Percentiles rank a stretch among this genome's conserved stretches.
phyloP scores from a whole-genome alignment of 352 stramenopile species.

The Nothophytophthora sp. region DNA sequence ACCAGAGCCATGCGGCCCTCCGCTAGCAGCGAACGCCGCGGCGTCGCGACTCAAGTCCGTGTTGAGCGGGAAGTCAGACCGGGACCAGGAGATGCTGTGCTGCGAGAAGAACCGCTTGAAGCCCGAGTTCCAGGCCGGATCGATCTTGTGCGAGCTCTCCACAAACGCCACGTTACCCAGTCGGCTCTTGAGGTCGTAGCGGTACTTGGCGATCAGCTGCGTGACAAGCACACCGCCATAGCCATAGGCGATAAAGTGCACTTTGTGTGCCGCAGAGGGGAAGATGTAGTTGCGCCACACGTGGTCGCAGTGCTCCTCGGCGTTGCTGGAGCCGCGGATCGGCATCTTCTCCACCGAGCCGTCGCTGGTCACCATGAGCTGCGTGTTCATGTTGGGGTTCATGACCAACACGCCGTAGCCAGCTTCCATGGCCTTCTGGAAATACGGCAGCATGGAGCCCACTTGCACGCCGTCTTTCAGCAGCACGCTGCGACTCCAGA shows the following conservation, averaged over 20 bases:
- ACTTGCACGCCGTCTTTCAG: conserved; percentile 78
- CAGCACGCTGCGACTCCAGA: conserved; percentile 78
- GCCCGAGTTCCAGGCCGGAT: conserved; percentile 58
- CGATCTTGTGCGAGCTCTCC: conserved; percentile 61
- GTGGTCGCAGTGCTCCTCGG: conserved; percentile 74
- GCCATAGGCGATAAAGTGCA: conserved; percentile 71
- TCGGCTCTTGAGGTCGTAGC: conserved; percentile 52
- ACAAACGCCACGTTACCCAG: conserved; percentile 71
- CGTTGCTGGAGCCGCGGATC: conserved; percentile 59
- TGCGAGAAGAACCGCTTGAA: conserved; percentile 86
- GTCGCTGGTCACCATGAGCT: conserved; percentile 70
- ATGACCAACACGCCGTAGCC: conserved; percentile 64
- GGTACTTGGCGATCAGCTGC: conserved; percentile 63
- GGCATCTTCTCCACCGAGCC: conserved; percentile 47
- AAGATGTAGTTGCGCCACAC: conserved; percentile 79
- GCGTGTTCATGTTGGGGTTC: conserved; percentile 77
- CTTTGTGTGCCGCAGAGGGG: conserved; percentile 52
- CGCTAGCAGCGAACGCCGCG: conserved; percentile 15
- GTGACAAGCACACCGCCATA: conserved; percentile 72
- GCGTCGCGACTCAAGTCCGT: conserved; percentile 50
- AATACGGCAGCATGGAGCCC: conserved; percentile 76
- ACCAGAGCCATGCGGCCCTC: conserved; percentile 5
- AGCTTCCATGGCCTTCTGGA: conserved; percentile 41
- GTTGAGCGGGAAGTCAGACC: conserved; percentile 61
- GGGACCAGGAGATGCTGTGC: conserved; percentile 81